Base-by-base conservation (phyloP, 345 rosid genomes). In the Anacardium occidentale region DNA sequence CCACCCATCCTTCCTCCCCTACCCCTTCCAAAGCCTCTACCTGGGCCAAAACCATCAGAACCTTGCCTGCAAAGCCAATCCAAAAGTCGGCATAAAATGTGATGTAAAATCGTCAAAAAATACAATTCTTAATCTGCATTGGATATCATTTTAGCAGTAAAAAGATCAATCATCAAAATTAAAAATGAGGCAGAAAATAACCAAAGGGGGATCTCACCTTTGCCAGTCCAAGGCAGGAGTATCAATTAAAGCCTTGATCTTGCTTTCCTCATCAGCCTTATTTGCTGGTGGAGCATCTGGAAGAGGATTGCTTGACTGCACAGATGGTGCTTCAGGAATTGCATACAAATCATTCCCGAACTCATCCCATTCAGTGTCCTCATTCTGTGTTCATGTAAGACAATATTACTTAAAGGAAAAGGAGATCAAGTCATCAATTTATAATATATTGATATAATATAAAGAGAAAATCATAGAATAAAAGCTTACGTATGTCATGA, bases 211-310 rank as follows among this genome's bases (percentile, higher is more conserved):
- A 71, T 75, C 91, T 87, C 76, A 95, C 99, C 98, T 87, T 79
- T 91, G 98, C 99, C 99, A 95, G 78, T 95, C 99, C 78, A 95
- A 84, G 66, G 97, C 98, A 34, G 96, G 96, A 58, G 99, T 91
- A 68, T 95, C 93, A 75, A 93, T 90, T 73, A 95, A 81, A 57
- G 94, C 98, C 80, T 91, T 90, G 62, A 95, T 85, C 80, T 91
- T 95, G 89, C 89, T 88, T 71, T 95, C 99, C 78, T 95, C 99
- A 6, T 95, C 99, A 77, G 89, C 96, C 75, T 82, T 89, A 68
- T 72, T 90, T 55, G 91, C 75, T 63, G 96, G 90, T 44, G 83
- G 81, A 71, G 73, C 80, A 73, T 89, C 94, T 59, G 81, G 80
- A 76, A 75, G 18, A 42, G 86, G 80, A 77, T 70, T 87, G 70